phyloP scores from a whole-genome alignment of 1,284 basidiomycete genomes.

The Jaminaea rosea region DNA sequence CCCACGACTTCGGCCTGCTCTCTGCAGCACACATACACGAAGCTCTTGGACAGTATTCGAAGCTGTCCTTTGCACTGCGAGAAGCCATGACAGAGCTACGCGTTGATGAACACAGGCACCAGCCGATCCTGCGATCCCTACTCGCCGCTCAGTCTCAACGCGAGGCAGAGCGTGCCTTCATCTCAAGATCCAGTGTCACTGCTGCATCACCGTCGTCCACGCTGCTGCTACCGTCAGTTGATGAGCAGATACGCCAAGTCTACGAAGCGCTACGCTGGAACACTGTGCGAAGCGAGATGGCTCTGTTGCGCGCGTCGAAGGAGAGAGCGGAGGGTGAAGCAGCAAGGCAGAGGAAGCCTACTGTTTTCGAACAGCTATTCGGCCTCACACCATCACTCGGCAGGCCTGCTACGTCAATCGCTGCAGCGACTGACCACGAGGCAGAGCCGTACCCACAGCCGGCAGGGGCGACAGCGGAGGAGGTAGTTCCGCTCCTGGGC shows the following conservation, averaged over 20 bases:
- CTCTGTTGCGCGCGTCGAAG: neutral
- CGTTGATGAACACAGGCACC: neutral
- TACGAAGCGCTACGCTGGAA: neutral
- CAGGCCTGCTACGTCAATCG: no score
- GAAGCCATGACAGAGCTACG: neutral
- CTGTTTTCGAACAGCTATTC: no score
- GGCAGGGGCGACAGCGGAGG: neutral
- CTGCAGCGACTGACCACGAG: no score
- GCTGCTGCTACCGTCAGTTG: neutral
- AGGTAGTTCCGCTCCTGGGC: neutral
- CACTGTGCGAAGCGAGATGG: neutral
- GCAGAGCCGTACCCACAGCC: neutral
- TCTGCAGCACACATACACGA: no score
- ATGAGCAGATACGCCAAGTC: no score
- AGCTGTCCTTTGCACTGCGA: no score
- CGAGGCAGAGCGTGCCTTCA: neutral
- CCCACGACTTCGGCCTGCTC: no score
- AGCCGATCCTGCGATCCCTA: neutral
- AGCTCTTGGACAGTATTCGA: no score
- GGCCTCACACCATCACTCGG: no score
- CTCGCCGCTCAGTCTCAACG: neutral
- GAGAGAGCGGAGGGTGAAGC: neutral
- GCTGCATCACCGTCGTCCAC: neutral
- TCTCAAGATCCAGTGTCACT: neutral
- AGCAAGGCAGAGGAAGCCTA: no score